These are phyloP conservation scores for Earliella scabrosa DNA, from an alignment of 1,284 basidiomycete species.

Conservation along the genomic window DNA sequence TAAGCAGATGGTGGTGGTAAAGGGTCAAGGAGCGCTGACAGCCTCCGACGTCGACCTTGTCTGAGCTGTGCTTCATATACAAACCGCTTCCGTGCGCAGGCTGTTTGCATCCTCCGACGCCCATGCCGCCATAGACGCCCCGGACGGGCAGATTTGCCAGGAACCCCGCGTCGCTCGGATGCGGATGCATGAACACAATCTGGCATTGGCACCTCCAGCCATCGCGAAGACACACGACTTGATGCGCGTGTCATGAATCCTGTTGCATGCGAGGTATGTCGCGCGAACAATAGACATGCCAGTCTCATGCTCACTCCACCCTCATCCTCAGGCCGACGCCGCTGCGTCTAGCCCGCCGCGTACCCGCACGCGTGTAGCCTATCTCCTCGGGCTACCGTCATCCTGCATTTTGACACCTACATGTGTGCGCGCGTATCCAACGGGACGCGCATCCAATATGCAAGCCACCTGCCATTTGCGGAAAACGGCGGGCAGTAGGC, in stretches of 20 bases:
- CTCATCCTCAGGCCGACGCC: neutral
- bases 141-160: neutral
- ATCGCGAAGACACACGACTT: too few relatives aligned
- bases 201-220: too few relatives aligned
- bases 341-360: neutral
- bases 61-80: neutral
- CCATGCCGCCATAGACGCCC: too few relatives aligned
- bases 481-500: constrained; percentile 13
- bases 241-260: too few relatives aligned
- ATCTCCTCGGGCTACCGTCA: constrained; percentile 3
- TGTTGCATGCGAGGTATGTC: neutral
- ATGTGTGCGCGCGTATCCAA: neutral
- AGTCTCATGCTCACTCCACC: neutral
- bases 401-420: too few relatives aligned
- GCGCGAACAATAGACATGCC: neutral
- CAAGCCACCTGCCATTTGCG: neutral
- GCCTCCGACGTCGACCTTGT: too few relatives aligned
- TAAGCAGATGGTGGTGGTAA: too few relatives aligned
- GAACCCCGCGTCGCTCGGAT: too few relatives aligned
- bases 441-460: neutral
- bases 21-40: neutral
- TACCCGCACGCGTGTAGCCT: neutral
- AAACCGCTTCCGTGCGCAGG: too few relatives aligned
- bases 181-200: too few relatives aligned
- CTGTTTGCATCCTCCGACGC: too few relatives aligned